Conservation (phyloP, 2,329 filamentous ascomycete species). For the Neonectria neomacrospora region DNA sequence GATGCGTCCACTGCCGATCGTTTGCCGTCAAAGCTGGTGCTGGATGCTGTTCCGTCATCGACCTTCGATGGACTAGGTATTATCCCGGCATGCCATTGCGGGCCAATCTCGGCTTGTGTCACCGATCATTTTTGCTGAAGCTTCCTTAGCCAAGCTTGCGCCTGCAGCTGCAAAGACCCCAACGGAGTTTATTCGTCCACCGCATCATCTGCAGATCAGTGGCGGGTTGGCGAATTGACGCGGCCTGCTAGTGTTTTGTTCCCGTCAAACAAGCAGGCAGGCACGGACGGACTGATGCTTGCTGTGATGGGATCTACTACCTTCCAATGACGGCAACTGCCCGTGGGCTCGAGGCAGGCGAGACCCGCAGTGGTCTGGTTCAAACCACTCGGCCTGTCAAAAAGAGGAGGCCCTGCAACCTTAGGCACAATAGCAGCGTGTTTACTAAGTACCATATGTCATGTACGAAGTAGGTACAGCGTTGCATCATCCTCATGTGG, state of each 20-base stretch:
- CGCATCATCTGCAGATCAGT: neutral
- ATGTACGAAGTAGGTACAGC: neutral
- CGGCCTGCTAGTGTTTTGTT: neutral
- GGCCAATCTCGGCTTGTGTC: conserved; percentile 1
- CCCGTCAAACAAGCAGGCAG: neutral
- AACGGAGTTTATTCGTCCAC: neutral
- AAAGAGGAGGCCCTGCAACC: neutral
- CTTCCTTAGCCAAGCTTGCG: conserved; percentile 16
- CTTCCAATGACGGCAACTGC: conserved; percentile 5
- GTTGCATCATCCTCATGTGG: conserved; percentile 16
- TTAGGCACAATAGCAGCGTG: no score
- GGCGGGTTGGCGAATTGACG: no score
- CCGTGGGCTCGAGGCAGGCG: conserved; percentile 14
- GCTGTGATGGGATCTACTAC: neutral
- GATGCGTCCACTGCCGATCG: conserved; percentile 27
- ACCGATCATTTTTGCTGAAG: conserved; percentile 14
- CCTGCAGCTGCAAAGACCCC: conserved; percentile 1
- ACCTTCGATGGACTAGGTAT: neutral
- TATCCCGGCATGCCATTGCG: neutral
- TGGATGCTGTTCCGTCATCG: conserved; percentile 8
- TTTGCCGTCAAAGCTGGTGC: conserved; percentile 13
- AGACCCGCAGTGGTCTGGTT: conserved; percentile 18
- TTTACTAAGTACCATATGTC: no score
- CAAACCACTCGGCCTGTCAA: conserved; percentile 14
- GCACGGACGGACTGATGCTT: neutral